Evolutionary conservation across 805 yeast species (phyloP), one percentile per base, ranked within the genome.

Genomic region (Kazachstania taianensis): DNA sequence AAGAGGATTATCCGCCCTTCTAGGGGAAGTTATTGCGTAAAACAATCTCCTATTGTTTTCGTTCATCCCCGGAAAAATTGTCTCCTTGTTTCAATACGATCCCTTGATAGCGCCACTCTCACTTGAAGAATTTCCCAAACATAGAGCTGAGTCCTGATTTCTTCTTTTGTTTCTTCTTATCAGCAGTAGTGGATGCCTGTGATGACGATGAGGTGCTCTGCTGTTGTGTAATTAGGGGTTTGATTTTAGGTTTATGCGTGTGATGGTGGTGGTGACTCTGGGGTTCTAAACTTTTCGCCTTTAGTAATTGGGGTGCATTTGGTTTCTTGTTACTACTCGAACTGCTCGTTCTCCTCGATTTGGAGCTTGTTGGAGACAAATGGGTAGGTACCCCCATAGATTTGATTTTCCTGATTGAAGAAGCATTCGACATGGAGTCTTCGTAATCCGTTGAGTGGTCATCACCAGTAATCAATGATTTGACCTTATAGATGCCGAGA

Each of bases 401-500:
- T 36, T 46, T 48, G n/a, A 45, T 44, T 35, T 50, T 52, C 28
- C 51, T 39, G n/a, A 18, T 30, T 23, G 32, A 15, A 9, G 36
- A 30, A 3, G 28, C 15, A 12, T 33, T 26, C 3, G 44, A 25
- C 10, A 23, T 18, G 8, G 32, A 23, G 22, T 38, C 40, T 9
- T 22, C 25, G 3, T n/a, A n/a, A n/a, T n/a, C n/a, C n/a, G n/a
- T n/a, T 19, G 37, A 40, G 25, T 41, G 35, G 30, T 38, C 39
- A 32, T 35, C 41, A 20, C 41, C 48, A 16, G 44, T 52, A 23
- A 57, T 46, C 20, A 57, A 35, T 14, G 62, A 57, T 37, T 49
- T 55, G 13, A 57, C 59, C 36, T 54, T 50, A 35, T 57, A 57
- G 19, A 54, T 41, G n/a, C 49, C 41, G 16, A 37, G 43, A 5